Conservation (phyloP, 768 basidiomycete species). For the Dacryopinax spathularia region DNA sequence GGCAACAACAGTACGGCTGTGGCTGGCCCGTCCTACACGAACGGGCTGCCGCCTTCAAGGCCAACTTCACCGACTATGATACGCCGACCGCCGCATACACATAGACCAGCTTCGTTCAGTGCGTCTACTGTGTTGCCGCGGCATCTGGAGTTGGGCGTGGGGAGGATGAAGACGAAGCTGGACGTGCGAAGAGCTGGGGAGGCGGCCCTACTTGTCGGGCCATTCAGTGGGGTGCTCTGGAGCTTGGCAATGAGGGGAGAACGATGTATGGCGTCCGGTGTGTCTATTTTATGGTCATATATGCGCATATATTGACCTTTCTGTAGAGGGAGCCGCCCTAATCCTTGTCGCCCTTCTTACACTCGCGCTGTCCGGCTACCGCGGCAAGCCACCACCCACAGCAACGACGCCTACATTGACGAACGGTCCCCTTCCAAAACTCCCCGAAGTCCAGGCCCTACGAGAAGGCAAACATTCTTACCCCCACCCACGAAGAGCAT, state of each 20-base stretch:
- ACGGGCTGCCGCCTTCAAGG: neutral
- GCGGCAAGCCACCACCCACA: neutral
- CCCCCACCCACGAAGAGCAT: neutral
- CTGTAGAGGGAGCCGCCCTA: neutral
- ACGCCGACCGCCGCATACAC: neutral
- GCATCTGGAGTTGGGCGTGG: neutral
- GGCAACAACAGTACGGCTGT: neutral
- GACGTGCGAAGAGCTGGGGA: conserved; percentile 6
- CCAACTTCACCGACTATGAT: neutral
- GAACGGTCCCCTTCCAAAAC: neutral
- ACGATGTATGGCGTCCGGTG: neutral
- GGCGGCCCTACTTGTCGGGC: conserved; percentile 4
- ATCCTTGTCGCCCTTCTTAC: neutral
- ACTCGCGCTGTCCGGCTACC: neutral
- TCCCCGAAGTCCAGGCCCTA: neutral
- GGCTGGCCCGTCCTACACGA: neutral
- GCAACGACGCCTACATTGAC: neutral
- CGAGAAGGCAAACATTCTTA: neutral
- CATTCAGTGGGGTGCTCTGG: neutral
- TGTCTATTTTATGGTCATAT: neutral
- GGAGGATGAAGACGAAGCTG: neutral
- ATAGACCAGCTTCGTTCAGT: neutral
- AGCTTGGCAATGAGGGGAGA: neutral
- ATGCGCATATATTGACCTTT: neutral
- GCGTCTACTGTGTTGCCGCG: neutral